Evolutionary conservation across 768 basidiomycete species (phyloP), one percentile per base, ranked within the genome.

Genomic region (Russula lepida): DNA sequence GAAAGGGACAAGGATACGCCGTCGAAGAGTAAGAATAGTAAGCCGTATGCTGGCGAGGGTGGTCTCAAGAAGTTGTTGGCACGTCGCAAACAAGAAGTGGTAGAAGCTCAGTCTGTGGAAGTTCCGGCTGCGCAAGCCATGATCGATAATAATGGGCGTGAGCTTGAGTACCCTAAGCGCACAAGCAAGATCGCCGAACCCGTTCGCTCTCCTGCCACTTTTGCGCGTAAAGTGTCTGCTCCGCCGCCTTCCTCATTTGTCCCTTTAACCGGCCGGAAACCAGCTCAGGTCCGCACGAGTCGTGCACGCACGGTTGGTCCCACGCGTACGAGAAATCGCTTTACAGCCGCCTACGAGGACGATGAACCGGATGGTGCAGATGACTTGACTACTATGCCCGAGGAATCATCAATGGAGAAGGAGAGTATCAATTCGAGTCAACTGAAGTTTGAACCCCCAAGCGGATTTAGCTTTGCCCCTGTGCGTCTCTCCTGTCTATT

Each of bases 31-130:
- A 68, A 73, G 43, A 71, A 70, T 37, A 71, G 60, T 25, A 90
- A 90, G 67, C 89, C 89, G 4, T 91, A 91, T 67, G 84, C 87
- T 1, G 89, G 88, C 7, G 81, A 83, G 63, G 86, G 88, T 55
- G 86, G 87, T 0, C 84, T 89, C 79, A 89, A 86, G 76, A 90
- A 85, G 68, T 73, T 88, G 70, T 71, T 90, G 41, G 84, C 85
- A 23, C 79, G 81, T 65, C 76, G 84, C 52, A 81, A 79, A 68
- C 73, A 76, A 63, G 86, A 87, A 68, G 81, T 76, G 44, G 77
- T 81, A 55, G 78, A 80, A 60, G 79, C 74, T 74, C 50, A 68
- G 66, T 44, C 69, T 69, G 1, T 71, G 35, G 73, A 73, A 11
- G 69, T 75, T 65, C 59, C 58, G 4, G 69, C 69, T 27, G 70